phyloP scores from a whole-genome alignment of 768 basidiomycete genomes.

The Leccinum variicolor region DNA sequence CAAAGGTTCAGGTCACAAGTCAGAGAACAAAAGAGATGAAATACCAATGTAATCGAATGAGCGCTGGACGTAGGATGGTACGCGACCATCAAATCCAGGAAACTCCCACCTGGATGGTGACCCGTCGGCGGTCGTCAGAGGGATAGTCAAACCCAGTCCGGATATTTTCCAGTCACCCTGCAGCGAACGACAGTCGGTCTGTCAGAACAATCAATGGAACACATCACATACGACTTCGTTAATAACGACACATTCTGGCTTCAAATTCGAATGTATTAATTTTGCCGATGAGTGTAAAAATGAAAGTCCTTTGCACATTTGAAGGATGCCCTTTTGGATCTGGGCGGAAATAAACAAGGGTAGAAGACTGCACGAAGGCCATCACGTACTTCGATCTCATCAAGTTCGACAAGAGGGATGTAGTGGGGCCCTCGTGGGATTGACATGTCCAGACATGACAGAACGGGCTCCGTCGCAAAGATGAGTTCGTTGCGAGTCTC shows the following conservation, averaged over 20 bases:
- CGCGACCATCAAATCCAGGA: slow-evolving; percentile 78
- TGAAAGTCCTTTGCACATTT: slow-evolving; percentile 83
- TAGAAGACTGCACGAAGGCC: not conserved
- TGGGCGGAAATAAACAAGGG: slow-evolving; percentile 27
- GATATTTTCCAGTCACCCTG: slow-evolving; percentile 99
- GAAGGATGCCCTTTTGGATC: slow-evolving; percentile 96
- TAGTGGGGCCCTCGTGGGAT: slow-evolving; percentile 62
- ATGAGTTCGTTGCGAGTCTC: slow-evolving; percentile 86
- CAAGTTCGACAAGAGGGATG: slow-evolving; percentile 71
- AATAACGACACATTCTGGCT: slow-evolving; percentile 83
- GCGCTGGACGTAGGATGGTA: slow-evolving; percentile 80
- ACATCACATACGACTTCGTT: slow-evolving; percentile 70
- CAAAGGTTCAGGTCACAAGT: slow-evolving; percentile 1
- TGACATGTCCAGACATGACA: slow-evolving; percentile 77
- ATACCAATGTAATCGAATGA: slow-evolving; percentile 94
- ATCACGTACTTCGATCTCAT: slow-evolving; percentile 85
- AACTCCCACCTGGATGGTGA: slow-evolving; percentile 83
- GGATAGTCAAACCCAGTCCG: slow-evolving; percentile 84
- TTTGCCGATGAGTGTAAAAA: slow-evolving; percentile 93
- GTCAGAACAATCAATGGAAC: not conserved
- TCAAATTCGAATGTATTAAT: slow-evolving; percentile 88
- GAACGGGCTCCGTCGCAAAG: slow-evolving; percentile 90
- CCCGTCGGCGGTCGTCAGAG: slow-evolving; percentile 66
- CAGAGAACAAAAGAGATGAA: not conserved
- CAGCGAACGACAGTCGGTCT: not conserved